Conservation (phyloP, 306 rosid species). For the Fagus crenata region DNA sequence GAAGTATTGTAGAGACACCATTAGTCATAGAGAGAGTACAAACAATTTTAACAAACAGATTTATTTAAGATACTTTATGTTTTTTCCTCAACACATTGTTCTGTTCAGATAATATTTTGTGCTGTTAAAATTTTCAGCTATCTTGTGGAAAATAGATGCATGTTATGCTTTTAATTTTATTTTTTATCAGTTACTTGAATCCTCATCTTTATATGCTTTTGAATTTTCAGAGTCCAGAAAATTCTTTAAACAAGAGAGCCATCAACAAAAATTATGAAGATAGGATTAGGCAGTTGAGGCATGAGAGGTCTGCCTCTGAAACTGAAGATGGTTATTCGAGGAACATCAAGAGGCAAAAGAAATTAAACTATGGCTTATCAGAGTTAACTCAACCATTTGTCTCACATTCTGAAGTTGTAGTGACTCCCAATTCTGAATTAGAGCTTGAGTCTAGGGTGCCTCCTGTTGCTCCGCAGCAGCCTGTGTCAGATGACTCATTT, state of each 20-base stretch:
- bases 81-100: too few species aligned
- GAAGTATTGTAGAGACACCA: too few species aligned
- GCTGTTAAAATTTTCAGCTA: background rate
- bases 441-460: slow-evolving; percentile 27
- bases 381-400: slow-evolving; percentile 21
- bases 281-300: slow-evolving; percentile 37
- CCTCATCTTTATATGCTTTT: slow-evolving; percentile 23
- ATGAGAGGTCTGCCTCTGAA: slow-evolving; percentile 55
- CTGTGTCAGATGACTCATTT: slow-evolving; percentile 6
- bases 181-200: background rate
- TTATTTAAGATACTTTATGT: background rate
- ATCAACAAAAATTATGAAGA: slow-evolving; percentile 32
- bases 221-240: slow-evolving; percentile 39
- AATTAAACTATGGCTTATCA: slow-evolving; percentile 21
- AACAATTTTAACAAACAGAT: background rate
- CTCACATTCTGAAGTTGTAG: slow-evolving; percentile 24
- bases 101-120: background rate
- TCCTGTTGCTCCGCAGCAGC: slow-evolving; percentile 17
- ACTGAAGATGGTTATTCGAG: slow-evolving; percentile 47
- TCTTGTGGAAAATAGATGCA: background rate
- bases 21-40: too few species aligned
- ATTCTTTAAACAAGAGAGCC: slow-evolving; percentile 44
- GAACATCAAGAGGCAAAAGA: slow-evolving; percentile 59
- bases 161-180: background rate
- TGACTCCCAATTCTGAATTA: slow-evolving; percentile 27